Base-by-base conservation (phyloP, 75 land plant genomes). In the Cupressus sempervirens region DNA sequence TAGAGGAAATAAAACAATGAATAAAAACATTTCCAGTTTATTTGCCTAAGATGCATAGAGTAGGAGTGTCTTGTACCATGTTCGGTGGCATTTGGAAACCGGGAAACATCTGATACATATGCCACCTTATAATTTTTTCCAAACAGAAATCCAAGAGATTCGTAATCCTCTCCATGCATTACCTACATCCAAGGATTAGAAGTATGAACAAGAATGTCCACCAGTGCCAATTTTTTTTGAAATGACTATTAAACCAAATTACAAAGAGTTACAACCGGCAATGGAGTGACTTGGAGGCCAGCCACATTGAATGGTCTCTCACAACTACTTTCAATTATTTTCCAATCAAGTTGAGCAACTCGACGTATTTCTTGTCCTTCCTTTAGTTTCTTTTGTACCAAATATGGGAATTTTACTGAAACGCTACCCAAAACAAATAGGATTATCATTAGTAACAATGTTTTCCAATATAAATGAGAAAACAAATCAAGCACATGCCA, bases 111-210 rank as follows among this genome's bases (percentile, higher is more conserved):
- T 84, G 99, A 98, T 85, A 98, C 89, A 87, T 98, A 98, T 67
- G 98, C 99, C 75, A 98, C 91, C 90, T 83, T 93, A 48, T 72
- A 83, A 53, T 86, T 94, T 85, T 90, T 84, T 70, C 99, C 98
- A 93, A 98, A 98, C 38, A 98, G 93, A 88, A 95, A 98, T 10
- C 99, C 99, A 72, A 98, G 89, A 68, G 85, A 91, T 38, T 92
- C 68, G 86, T 98, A 98, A 77, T 98, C 99, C 89, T 95, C 99
- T 77, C 99, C 99, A 93, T 98, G 99, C 95, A 94, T 96, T 62
- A 97, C 99, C 99, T 97, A 86, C 81, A 80, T 52, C 9, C 46
- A 46, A 80, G 76, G 26, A 83, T 80, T 23, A 83, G 40, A 56
- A 50, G 35, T 11, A 56, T 40, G 20, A 36, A 83, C 50, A 76